phyloP scores from a whole-genome alignment of 768 basidiomycete species.

The Pholiota conissans region DNA sequence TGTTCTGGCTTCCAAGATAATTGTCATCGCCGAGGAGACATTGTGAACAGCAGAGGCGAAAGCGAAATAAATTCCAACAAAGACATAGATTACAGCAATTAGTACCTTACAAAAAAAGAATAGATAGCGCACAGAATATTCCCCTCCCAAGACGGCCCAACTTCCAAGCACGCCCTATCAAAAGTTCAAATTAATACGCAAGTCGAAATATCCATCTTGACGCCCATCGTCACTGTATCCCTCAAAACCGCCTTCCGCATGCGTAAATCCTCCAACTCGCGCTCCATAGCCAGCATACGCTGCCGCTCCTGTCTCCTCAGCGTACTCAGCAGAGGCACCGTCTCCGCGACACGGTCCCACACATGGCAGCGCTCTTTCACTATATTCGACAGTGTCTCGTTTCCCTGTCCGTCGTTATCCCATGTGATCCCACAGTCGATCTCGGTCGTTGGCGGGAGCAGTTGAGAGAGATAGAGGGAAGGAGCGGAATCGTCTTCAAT shows the following conservation, averaged over 20 bases:
- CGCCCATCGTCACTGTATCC: slow-evolving; percentile 25
- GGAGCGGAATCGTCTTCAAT: slow-evolving; percentile 42
- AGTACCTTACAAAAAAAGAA: too few relatives aligned
- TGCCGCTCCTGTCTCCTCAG: slow-evolving; percentile 45
- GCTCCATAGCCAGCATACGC: slow-evolving; percentile 34
- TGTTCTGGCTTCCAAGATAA: too few relatives aligned
- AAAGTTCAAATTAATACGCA: slow-evolving; percentile 14
- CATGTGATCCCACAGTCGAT: slow-evolving; percentile 52
- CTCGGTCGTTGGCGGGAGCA: slow-evolving; percentile 44
- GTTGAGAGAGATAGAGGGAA: slow-evolving; percentile 52
- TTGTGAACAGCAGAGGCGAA: too few relatives aligned
- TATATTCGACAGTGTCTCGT: neutral
- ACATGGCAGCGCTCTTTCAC: slow-evolving; percentile 23
- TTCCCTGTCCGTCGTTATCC: slow-evolving; percentile 24
- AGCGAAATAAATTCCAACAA: too few relatives aligned
- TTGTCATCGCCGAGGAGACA: too few relatives aligned
- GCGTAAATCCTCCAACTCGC: slow-evolving; percentile 52
- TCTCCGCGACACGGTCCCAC: slow-evolving; percentile 43
- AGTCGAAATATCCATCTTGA: slow-evolving; percentile 12
- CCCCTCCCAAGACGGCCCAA: too few relatives aligned
- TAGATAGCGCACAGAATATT: too few relatives aligned
- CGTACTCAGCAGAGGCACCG: slow-evolving; percentile 44
- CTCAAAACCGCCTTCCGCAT: slow-evolving; percentile 42
- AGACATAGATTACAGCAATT: too few relatives aligned
- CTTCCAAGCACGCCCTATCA: too few relatives aligned